Evolutionary conservation across 495 filamentous ascomycete genomes (phyloP), one percentile per base, ranked within the genome.

Genomic region (Lepidopterella palustris): DNA sequence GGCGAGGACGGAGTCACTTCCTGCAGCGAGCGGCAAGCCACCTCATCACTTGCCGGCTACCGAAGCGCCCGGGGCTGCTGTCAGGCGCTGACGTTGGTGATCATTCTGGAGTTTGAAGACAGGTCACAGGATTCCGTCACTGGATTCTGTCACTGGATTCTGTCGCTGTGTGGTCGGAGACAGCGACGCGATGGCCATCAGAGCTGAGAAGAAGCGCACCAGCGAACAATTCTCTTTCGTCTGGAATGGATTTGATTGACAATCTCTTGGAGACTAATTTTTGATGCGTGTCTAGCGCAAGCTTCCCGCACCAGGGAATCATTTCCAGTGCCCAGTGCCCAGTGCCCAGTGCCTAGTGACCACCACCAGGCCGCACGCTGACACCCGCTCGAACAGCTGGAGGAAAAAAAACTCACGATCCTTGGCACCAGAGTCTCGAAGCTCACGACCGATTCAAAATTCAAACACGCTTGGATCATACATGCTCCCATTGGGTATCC

Each of bases 381-480:
- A 42, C 35, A 42, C 35, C n/a, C n/a, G n/a, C n/a, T n/a, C n/a
- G n/a, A n/a, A n/a, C 23, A 68, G 67, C 27, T 31, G 64, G 21
- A 69, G 56, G 58, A 64, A 25, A 1, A 62, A 62, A 45, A 61
- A 50, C 35, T 66, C 63, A 66, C 63, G 63, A 66, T 66, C 63
- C 63, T 66, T 62, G 59, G 63, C 63, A 59, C 23, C 13, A 51
- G 20, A 40, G 51, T 54, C 28, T 50, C 47, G 47, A 50, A 24
- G 18, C 47, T 15, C 21, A 24, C 18, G n/a, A 31, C 51, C 47
- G n/a, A 32, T 11, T 27, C 27, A 54, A 54, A 11, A 32, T 54
- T 4, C n/a, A n/a, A 31, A 54, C 51, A 54, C 18, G 21, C 51
- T 24, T 50, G 8, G 26, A 25, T 50, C 47, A 50, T 50, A 50